Evolutionary conservation across 345 rosid species (phyloP), one percentile per base, ranked within the genome.

Genomic region (Hibiscus syriacus): DNA sequence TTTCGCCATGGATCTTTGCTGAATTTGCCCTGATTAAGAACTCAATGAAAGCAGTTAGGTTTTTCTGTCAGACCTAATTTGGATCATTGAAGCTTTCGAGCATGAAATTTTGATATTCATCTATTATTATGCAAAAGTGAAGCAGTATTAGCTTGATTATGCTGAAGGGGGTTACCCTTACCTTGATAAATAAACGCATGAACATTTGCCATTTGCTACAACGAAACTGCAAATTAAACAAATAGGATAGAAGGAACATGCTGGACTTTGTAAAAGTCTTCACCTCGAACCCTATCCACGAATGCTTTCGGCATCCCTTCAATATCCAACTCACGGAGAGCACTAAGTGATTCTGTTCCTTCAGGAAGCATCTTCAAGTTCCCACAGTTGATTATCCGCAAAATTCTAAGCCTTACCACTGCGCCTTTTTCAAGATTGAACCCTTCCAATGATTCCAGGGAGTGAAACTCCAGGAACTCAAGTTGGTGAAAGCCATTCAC

Each of bases 341-440:
- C 32, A 6, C 27, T 11, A 26, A 65, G 39, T 6, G 14, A 52
- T 12, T 13, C 50, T 14, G 66, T 56, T 38, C 17, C 60, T 20
- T 36, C 62, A 30, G 73, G 76, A 23, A 68, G 76, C 73, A 19
- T 20, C 66, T 13, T 17, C 45, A 69, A 22, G 1, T n/a, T 10
- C 32, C 20, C 43, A 17, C 70, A 78, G 14, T 65, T 56, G 36
- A 48, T 32, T 23, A 74, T 74, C 9, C 66, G 68, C 13, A 69
- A 65, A 17, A 16, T 34, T 50, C 19, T 49, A 12, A 73, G 74
- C 66, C 78, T 71, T 12, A 34, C 66, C 39, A 58, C 2, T n/a
- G 75, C 68, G 14, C 49, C 64, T 39, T 57, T 64, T 68, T 64
- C 50, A n/a, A 74, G 27, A 23, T 70, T 43, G 30, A 78, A 63